Base-by-base conservation (phyloP, 768 basidiomycete species). In the Termitomyces sp. region DNA sequence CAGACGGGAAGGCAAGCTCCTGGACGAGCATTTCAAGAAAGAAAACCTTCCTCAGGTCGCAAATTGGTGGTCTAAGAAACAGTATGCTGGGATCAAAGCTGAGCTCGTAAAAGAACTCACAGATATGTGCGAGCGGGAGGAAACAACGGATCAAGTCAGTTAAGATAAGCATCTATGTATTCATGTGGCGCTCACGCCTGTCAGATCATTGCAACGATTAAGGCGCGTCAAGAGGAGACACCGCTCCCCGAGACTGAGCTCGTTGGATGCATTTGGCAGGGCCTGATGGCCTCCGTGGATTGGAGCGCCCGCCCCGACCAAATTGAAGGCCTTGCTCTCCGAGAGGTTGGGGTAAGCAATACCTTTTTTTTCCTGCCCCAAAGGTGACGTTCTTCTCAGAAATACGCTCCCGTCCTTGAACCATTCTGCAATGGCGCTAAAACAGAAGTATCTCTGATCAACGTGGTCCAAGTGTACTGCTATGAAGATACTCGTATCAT, bases 401-500 rank as follows among this genome's bases (percentile, higher is more conserved):
- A 86, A 82, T 89, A 86, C 70, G 81, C 90, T 10, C 83, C 89
- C 14, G 84, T 98, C 59, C 79, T 99, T 55, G 93, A 95, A 74
- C 86, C 92, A 35, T 99, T 99, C 79, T 93, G 89, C 69, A 82
- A 85, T 60, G 85, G 87, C 55, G 84, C 93, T 20, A 95, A 95
- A 74, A 91, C 92, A 23, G 86, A 99, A 75, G 91, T 99, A 40
- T 86, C 91, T 35, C 83, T 99, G 56, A 94, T 99, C 75, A 98
- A 98, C 72, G 84, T 89, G 54, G 93, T 96, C 6, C 96, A 99
- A 77, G 82, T 93, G 63, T 92, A 96, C 77, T 95, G 93, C 73
- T 97, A 98, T 73, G 93, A 96, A 75, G 93, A 98, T 69, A 95
- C 94, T 28, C 90, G 92, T 58, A 83, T 96, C 69, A 95, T 95